phyloP scores from a whole-genome alignment of 2,329 filamentous ascomycete species.

The Phaeoacremonium minimum region DNA sequence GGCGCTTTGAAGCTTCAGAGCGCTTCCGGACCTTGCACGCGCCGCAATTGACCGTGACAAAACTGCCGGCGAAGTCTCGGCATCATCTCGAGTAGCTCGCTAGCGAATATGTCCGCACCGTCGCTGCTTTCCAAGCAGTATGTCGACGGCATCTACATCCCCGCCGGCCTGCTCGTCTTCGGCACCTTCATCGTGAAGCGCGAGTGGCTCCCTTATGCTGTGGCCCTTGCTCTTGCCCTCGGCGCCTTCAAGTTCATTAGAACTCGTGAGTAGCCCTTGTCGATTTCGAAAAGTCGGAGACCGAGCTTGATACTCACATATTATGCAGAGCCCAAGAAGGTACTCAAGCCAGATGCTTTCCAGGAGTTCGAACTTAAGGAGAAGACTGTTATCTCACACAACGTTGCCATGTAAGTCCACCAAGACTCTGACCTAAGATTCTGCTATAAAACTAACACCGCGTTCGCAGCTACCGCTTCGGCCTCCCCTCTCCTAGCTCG shows the following conservation, averaged over 20 bases:
- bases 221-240: conserved; percentile 60
- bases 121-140: conserved; percentile 57
- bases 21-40: too few species aligned
- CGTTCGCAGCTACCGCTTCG: conserved; percentile 77
- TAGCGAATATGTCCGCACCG: too few species aligned
- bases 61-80: too few species aligned
- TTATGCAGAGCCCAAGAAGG: conserved; percentile 65
- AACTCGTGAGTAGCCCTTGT: conserved; percentile 57
- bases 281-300: too few species aligned
- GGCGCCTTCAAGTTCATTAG: conserved; percentile 68
- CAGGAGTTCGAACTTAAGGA: conserved; percentile 91
- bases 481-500: conserved; percentile 69
- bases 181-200: conserved; percentile 75
- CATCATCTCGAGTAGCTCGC: too few species aligned
- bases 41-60: too few species aligned
- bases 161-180: conserved; percentile 71
- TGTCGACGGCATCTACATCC: conserved; percentile 78
- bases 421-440: conserved; percentile 94
- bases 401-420: conserved; percentile 79
- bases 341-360: conserved; percentile 82
- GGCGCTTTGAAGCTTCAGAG: too few species aligned
- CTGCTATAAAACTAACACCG: conserved; percentile 79
- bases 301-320: too few species aligned
- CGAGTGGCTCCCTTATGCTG: conserved; percentile 71
- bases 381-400: conserved; percentile 95